A percentile compares a stretch with the other conserved stretches of the same genome.
phyloP scores from a whole-genome alignment of 2,329 filamentous ascomycete species.

The Pyrenochaeta sp. region DNA sequence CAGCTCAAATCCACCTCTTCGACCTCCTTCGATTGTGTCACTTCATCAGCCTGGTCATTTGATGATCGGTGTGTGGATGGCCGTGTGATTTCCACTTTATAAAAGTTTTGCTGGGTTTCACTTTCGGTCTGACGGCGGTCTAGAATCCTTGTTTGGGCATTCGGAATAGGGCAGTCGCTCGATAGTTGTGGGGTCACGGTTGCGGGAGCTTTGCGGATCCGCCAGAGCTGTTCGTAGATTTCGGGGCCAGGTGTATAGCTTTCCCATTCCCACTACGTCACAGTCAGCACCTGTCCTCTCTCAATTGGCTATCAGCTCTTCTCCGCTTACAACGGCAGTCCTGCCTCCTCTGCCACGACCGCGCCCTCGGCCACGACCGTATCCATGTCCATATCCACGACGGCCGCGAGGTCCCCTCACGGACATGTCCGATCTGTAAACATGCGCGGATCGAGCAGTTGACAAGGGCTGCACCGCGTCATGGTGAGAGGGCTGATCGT shows the following conservation, averaged over 20 bases:
- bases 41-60: not conserved
- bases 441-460: not conserved
- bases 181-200: constrained; percentile 34
- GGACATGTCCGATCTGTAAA: constrained; percentile 24
- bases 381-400: constrained; percentile 20
- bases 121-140: constrained; percentile 33
- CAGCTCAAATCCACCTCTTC: constrained; percentile 36
- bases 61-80: not conserved
- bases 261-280: constrained; percentile 40
- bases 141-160: constrained; percentile 38
- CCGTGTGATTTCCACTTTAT: constrained; percentile 31
- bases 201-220: constrained; percentile 35
- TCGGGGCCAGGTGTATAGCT: constrained; percentile 36
- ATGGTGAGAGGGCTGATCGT: constrained; percentile 4
- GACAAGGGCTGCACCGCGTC: constrained; percentile 4
- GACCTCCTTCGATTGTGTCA: constrained; percentile 14
- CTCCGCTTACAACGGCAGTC: constrained; percentile 23
- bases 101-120: constrained; percentile 38
- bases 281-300: not conserved
- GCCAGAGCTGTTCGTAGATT: constrained; percentile 41
- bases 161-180: constrained; percentile 35
- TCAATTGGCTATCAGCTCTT: not conserved
- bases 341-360: constrained; percentile 19
- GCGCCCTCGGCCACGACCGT: constrained; percentile 22
- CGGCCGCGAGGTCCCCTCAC: constrained; percentile 26